These are phyloP conservation scores for Euphorbia peplus DNA, from an alignment of 345 rosid genomes.

Conservation along the genomic window DNA sequence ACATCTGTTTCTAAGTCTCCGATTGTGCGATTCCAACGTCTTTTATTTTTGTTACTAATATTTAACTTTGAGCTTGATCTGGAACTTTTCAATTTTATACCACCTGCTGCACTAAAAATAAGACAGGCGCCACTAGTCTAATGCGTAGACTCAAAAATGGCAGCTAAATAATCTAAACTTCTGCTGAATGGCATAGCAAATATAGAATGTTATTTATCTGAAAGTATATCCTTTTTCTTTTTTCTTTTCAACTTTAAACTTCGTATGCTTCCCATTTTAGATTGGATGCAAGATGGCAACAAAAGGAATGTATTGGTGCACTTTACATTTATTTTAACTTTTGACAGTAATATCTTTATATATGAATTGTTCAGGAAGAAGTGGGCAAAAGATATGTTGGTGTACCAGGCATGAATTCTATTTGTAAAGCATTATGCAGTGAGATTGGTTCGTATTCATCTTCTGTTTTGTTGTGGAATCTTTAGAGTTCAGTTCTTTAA, in stretches of 20 bases:
- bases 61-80: no score
- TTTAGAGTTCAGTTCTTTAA: slow-evolving; percentile 2
- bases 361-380: slow-evolving; percentile 43
- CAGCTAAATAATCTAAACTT: background rate
- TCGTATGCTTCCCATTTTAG: background rate
- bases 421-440: slow-evolving; percentile 57
- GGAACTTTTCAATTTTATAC: no score
- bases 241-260: background rate
- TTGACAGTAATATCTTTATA: slow-evolving; percentile 6
- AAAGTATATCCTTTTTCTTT: no score
- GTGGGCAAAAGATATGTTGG: slow-evolving; percentile 64
- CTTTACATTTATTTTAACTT: background rate
- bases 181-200: background rate
- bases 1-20: no score
- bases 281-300: background rate
- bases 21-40: background rate
- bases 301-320: background rate
- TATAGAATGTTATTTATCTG: background rate
- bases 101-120: no score
- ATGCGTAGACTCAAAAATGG: background rate
- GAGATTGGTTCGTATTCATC: slow-evolving; percentile 46
- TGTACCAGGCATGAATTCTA: slow-evolving; percentile 79
- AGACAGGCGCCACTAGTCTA: background rate
- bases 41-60: background rate
- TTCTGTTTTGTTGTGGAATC: background rate